A percentile compares a stretch with the other conserved stretches of the same genome.
These are phyloP conservation scores for Moesziomyces globuligerus DNA, from an alignment of 1,284 basidiomycete genomes.

Conservation along the genomic window DNA sequence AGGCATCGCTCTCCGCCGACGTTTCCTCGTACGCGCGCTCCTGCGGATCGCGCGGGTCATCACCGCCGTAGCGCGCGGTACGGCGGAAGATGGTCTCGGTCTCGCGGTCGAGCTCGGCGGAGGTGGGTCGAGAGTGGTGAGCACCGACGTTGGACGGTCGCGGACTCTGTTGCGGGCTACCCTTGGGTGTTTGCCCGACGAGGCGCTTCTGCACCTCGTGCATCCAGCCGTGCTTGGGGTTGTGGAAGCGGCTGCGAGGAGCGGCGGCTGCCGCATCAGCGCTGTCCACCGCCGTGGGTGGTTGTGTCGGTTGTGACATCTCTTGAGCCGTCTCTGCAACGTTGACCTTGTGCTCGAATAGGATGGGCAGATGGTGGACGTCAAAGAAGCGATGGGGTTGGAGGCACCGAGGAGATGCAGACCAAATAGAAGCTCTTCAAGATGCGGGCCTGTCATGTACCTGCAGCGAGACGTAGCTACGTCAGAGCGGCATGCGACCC, in stretches of 20 bases:
- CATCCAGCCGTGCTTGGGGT: slow-evolving; percentile 34
- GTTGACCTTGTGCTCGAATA: no score
- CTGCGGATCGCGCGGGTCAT: slow-evolving; percentile 29
- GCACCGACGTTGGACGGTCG: slow-evolving; percentile 2
- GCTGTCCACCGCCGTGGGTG: not conserved
- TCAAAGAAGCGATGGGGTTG: not conserved
- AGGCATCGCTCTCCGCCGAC: slow-evolving; percentile 11
- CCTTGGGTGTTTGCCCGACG: slow-evolving; percentile 31
- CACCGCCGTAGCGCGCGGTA: slow-evolving; percentile 34
- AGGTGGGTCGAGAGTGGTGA: slow-evolving; percentile 1
- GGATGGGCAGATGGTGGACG: not conserved
- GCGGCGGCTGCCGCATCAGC: not conserved
- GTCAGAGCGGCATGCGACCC: slow-evolving; percentile 4
- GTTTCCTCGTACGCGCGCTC: slow-evolving; percentile 18
- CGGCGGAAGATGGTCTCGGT: slow-evolving; percentile 24
- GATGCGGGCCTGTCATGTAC: not conserved
- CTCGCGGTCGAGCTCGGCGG: slow-evolving; percentile 19
- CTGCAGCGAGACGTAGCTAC: slow-evolving; percentile 2
- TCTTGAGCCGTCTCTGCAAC: not conserved
- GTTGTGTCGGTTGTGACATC: slow-evolving; percentile 19
- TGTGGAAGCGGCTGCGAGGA: slow-evolving; percentile 7
- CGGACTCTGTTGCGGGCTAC: slow-evolving; percentile 4
- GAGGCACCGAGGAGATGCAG: no score
- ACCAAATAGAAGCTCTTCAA: no score
- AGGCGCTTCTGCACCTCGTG: slow-evolving; percentile 23